phyloP scores from a whole-genome alignment of 495 filamentous ascomycete species.

The Hapsidospora chrysogenum region DNA sequence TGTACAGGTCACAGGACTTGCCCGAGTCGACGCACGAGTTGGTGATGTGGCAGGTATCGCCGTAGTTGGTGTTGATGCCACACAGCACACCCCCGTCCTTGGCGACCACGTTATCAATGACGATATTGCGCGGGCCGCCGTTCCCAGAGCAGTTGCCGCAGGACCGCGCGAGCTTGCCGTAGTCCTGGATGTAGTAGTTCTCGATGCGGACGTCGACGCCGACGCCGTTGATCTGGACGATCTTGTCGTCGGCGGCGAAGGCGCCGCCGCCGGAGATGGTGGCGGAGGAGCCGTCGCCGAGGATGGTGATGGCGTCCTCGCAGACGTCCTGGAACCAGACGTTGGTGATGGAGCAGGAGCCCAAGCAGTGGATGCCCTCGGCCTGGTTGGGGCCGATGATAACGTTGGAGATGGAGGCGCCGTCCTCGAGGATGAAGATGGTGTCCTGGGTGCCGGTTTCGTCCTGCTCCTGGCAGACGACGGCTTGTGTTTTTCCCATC shows the following conservation, averaged over 20 bases:
- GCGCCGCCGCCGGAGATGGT: conserved; percentile 36
- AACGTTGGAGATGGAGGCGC: conserved; percentile 25
- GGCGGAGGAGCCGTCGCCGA: conserved; percentile 5
- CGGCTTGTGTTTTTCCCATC: no score
- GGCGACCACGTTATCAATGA: conserved; percentile 29
- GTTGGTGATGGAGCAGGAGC: conserved; percentile 24
- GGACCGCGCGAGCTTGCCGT: conserved; percentile 31
- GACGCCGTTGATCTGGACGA: conserved; percentile 40
- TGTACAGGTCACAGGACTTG: conserved; percentile 6
- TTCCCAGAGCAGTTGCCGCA: conserved; percentile 30
- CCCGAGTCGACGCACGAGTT: conserved; percentile 5
- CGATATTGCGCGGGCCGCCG: conserved; percentile 21
- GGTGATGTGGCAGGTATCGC: conserved; percentile 11
- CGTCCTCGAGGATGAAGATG: conserved; percentile 25
- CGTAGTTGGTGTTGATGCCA: conserved; percentile 32
- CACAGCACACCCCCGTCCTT: conserved; percentile 20
- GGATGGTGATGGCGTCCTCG: conserved; percentile 16
- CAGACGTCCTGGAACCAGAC: conserved; percentile 31
- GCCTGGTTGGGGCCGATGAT: conserved; percentile 30
- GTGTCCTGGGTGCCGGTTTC: conserved; percentile 15
- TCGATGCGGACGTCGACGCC: conserved; percentile 32
- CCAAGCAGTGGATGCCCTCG: conserved; percentile 29
- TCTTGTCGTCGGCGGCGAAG: conserved; percentile 35
- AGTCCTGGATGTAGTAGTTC: conserved; percentile 27
- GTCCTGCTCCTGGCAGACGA: neutral